A percentile compares a stretch with the other conserved stretches of the same genome.
Evolutionary conservation across 2,329 filamentous ascomycete species (phyloP).

Genomic region (Magnaporthiopsis rhizophila): DNA sequence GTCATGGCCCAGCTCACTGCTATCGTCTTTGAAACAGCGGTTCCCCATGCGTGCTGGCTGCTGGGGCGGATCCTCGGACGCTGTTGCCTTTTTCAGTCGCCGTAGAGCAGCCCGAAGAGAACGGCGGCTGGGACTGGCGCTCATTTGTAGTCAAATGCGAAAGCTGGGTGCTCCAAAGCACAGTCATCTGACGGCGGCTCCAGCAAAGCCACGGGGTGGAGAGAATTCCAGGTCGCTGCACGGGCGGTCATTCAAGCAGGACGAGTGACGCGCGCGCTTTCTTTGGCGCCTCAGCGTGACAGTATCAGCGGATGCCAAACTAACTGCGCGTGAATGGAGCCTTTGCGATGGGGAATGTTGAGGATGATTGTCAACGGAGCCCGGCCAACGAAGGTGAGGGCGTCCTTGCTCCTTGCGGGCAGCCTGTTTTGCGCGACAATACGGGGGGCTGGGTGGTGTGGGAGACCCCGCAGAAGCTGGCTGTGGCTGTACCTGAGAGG

Average conservation of each 20-base stretch:
- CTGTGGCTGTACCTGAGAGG: background rate
- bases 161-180: background rate
- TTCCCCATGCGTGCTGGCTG: background rate
- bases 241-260: background rate
- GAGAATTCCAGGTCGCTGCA: no score
- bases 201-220: background rate
- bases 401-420: no score
- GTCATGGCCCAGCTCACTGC: background rate
- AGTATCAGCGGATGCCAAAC: background rate
- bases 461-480: background rate
- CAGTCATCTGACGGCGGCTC: background rate
- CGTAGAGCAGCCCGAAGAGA: no score
- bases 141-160: background rate
- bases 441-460: background rate
- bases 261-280: background rate
- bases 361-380: background rate
- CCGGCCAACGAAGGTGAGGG: no score
- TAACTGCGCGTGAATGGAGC: background rate
- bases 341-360: background rate
- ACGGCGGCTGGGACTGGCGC: no score
- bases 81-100: no score
- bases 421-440: no score
- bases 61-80: no score
- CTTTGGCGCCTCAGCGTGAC: background rate
- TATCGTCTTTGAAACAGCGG: background rate